Conservation (phyloP, 345 rosid genomes). For the Bruguiera sexangula region DNA sequence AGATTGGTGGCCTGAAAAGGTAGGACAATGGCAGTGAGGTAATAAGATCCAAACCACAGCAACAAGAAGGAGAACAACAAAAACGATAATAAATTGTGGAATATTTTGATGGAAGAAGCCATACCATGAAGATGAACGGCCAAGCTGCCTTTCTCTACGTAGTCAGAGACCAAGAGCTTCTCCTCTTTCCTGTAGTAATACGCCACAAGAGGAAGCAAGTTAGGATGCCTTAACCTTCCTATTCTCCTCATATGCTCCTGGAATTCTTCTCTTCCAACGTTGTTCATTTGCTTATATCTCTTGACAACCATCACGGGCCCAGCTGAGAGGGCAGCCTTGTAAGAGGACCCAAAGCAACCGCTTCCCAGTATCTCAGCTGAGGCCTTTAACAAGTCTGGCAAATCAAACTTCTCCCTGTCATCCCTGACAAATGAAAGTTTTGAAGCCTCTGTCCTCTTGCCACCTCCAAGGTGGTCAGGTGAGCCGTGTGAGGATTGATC, state of each 20-base stretch:
- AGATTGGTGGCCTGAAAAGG: constrained; percentile 46
- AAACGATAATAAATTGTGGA: no score
- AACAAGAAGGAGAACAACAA: no score
- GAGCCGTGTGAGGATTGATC: constrained; percentile 16
- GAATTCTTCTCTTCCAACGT: constrained; percentile 69
- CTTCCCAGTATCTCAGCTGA: constrained; percentile 90
- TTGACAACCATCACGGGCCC: constrained; percentile 78
- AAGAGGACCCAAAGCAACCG: constrained; percentile 79
- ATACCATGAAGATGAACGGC: constrained; percentile 84
- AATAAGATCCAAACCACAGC: neutral
- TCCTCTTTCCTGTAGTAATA: constrained; percentile 85
- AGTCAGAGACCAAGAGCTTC: constrained; percentile 68
- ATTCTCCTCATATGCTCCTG: constrained; percentile 79
- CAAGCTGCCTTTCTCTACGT: constrained; percentile 61
- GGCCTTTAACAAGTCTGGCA: constrained; percentile 71
- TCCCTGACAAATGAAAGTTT: constrained; percentile 66
- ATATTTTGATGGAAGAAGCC: neutral
- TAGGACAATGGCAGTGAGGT: neutral
- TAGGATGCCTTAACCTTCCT: constrained; percentile 65
- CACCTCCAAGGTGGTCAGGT: constrained; percentile 16
- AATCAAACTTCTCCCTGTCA: constrained; percentile 63
- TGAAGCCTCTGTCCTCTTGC: constrained; percentile 31
- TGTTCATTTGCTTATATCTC: constrained; percentile 84
- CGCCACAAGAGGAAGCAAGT: constrained; percentile 77
- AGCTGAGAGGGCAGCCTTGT: constrained; percentile 50